Evolutionary conservation across 2,329 filamentous ascomycete genomes (phyloP), one percentile per base, ranked within the genome.

Genomic region (Pseudogymnoascus sp.): DNA sequence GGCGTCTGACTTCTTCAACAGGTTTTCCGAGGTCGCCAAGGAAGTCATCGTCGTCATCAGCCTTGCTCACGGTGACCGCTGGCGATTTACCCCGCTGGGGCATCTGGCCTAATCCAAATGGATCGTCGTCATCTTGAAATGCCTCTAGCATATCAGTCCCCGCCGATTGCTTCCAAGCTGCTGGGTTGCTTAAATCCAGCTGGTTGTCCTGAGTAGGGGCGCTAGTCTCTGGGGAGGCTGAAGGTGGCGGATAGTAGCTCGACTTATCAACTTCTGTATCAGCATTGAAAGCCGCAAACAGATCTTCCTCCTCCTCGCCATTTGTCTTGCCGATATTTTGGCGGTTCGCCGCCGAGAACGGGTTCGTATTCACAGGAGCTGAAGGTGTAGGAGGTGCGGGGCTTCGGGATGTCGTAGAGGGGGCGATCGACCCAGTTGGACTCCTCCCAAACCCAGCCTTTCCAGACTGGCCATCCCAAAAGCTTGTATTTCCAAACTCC

Each of bases 101-200:
- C 70, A 91, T 73, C 67, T 88, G 79, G 64, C 81, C 87, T 37
- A 97, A 78, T 0, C 91, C 93, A 73, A 97, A 97, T 1, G 92
- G 91, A 72, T 96, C 91, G 72, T 96, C 91, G 69, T 93, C 88
- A 31, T 84, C 80, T 11, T 74, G 77, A 65, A 86, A 76, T 0
- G 69, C 73, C 38, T 63, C 63, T 60, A 66, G 53, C 53, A 62
- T 62, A 40, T 68, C 43, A 14, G 66, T 59, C 56, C 49, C 40
- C 3, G 71, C 49, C 25, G 77, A 72, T 62, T 76, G 69, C 23
- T 71, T 75, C 85, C 85, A 88, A 1, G 84, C 79, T 63, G 73
- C 78, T 1, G 85, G 81, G 63, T 79, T 77, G 62, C 77, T 79
- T 56, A 88, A 75, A 70, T 87, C 80, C 11, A 84, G 72, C 5